Conservation (phyloP, 352 stramenopile species). For the Pythium scleroteichum region DNA sequence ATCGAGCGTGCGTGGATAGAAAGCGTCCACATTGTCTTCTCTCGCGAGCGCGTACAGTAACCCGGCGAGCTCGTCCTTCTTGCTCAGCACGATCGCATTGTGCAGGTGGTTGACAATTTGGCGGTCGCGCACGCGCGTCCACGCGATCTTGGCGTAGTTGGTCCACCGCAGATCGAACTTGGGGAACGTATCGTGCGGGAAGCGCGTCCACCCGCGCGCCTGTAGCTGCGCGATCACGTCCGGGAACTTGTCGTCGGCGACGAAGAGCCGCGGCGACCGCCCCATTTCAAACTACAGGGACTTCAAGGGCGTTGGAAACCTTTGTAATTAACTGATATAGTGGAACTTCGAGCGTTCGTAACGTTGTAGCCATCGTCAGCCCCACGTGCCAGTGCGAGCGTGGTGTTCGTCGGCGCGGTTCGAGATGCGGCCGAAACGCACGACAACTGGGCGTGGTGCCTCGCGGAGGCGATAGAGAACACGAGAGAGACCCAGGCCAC, state of each 20-base stretch:
- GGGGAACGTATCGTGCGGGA: constrained; percentile 57
- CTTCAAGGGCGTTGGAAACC: neutral
- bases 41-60: constrained; percentile 32
- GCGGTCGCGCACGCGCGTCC: constrained; percentile 35
- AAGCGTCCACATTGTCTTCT: constrained; percentile 37
- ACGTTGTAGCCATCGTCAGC: constrained; percentile 14
- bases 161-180: constrained; percentile 62
- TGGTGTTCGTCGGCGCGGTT: constrained; percentile 33
- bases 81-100: constrained; percentile 57
- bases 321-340: constrained; percentile 6
- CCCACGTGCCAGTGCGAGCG: constrained; percentile 44
- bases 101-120: constrained; percentile 76
- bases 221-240: constrained; percentile 47
- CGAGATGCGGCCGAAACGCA: constrained; percentile 72
- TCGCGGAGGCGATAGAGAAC: constrained; percentile 77
- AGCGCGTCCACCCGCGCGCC: constrained; percentile 46
- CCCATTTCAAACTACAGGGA: neutral
- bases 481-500: constrained; percentile 66
- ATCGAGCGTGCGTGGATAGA: constrained; percentile 57
- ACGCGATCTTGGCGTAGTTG: constrained; percentile 72
- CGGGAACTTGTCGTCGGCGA: constrained; percentile 58
- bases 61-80: constrained; percentile 55
- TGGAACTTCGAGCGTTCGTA: neutral
- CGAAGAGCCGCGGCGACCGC: constrained; percentile 35
- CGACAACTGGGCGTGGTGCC: constrained; percentile 74